Evolutionary conservation across 2,329 filamentous ascomycete genomes (phyloP).

Genomic region (Bipolaris oryzae): DNA sequence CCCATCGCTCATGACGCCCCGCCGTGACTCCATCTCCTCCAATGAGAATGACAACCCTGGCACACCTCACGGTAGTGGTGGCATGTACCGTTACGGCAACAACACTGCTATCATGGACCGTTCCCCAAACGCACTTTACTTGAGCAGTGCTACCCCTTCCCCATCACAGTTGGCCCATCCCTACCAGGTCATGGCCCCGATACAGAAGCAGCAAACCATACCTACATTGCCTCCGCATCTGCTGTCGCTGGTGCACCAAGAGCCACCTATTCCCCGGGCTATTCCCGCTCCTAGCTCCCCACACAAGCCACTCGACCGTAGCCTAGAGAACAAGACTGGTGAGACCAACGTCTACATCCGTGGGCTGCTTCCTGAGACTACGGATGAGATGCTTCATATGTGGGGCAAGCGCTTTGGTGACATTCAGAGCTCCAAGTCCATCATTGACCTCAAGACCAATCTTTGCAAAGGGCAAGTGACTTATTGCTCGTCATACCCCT

Average conservation of each 20-base stretch:
- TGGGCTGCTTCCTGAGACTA: slow-evolving; percentile 91
- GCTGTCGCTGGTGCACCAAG: slow-evolving; percentile 61
- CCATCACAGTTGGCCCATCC: slow-evolving; percentile 55
- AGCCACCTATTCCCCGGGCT: slow-evolving; percentile 84
- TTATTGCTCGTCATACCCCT: neutral
- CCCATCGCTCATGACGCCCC: slow-evolving; percentile 58
- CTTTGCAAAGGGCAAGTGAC: slow-evolving; percentile 86
- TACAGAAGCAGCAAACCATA: slow-evolving; percentile 47
- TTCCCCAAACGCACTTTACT: slow-evolving; percentile 56
- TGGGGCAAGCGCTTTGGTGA: slow-evolving; percentile 89
- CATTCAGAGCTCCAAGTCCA: slow-evolving; percentile 97
- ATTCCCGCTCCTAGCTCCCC: slow-evolving; percentile 88
- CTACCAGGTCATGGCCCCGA: slow-evolving; percentile 51
- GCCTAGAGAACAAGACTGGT: slow-evolving; percentile 89
- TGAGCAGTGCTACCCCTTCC: slow-evolving; percentile 56
- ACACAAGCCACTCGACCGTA: slow-evolving; percentile 89
- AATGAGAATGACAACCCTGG: slow-evolving; percentile 60
- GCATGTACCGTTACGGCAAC: slow-evolving; percentile 53
- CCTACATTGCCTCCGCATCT: slow-evolving; percentile 53
- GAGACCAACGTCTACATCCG: slow-evolving; percentile 99
- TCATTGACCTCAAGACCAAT: slow-evolving; percentile 91
- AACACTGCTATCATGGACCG: slow-evolving; percentile 57
- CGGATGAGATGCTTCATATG: slow-evolving; percentile 81
- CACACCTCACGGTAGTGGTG: slow-evolving; percentile 53
- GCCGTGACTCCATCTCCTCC: slow-evolving; percentile 59